Evolutionary conservation across 2,329 filamentous ascomycete genomes (phyloP), one percentile per base, ranked within the genome.

Genomic region (Aspergillus aculeatus): DNA sequence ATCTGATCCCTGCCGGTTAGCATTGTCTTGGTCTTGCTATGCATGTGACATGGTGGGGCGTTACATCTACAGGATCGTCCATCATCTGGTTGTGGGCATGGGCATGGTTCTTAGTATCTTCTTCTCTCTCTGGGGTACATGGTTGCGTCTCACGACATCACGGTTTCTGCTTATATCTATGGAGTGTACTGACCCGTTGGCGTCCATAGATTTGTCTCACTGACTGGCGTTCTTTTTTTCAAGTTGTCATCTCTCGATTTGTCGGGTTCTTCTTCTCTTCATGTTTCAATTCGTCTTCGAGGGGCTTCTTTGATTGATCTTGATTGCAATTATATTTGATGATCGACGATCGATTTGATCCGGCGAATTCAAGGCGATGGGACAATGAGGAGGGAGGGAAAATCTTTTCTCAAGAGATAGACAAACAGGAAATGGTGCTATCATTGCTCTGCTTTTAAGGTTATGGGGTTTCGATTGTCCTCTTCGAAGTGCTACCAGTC

Each of bases 31-130:
- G 41, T 38, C 41, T 29, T 48, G 24, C 53, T 55, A 29, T 55
- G 53, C 53, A 55, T 23, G 23, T 23, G 23, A 23, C 53, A 48
- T 55, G 53, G 41, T 48, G 41, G 53, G 32, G 53, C 53, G 53
- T 55, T 55, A 26, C 41, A 54, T 55, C 44, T 55, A 55, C 41
- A 48, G 41, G 53, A 32, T 44, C 38, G 16, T 19, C 19, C 38
- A 44, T 44, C 38, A 44, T 44, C 26, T 7, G 26, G 26, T 29
- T 29, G 26, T 29, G 26, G 26, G 7, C 26, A 29, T 29, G 26
- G 38, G 19, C 16, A 44, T 44, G 38, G 16, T 44, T 44, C 38
- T 19, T 9, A 44, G 38, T n/a, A n/a, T 41, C n/a, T 29, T 21
- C 26, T 35, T 47, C 23, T 47, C 23, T 47, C 35, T 48, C 16